Conservation (phyloP, 140 eudicot species). For the Cichorium intybus region DNA sequence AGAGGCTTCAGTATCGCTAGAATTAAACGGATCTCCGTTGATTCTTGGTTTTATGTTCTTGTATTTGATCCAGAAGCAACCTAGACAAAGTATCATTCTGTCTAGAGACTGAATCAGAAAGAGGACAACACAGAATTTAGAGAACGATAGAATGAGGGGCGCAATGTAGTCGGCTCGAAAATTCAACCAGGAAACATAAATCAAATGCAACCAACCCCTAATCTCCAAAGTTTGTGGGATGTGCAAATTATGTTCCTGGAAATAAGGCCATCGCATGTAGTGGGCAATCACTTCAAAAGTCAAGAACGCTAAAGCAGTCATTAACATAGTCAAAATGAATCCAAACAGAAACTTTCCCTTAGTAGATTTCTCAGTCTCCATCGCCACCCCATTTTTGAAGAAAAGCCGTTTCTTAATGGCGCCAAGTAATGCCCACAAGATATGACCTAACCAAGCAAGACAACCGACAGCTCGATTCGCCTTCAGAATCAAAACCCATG, state of each 20-base stretch:
- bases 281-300: not conserved
- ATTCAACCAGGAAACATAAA: not conserved
- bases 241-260: not conserved
- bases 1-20: not conserved
- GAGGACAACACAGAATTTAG: not conserved
- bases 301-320: not conserved
- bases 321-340: not conserved
- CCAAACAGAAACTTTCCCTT: not conserved
- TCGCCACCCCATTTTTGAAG: constrained; percentile 30
- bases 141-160: not conserved
- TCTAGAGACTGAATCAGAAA: not conserved
- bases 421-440: constrained; percentile 35
- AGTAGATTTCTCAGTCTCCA: constrained; percentile 34
- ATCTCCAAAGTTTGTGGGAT: not conserved
- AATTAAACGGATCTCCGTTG: not conserved
- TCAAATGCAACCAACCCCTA: not conserved
- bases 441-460: constrained; percentile 40
- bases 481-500: constrained; percentile 47
- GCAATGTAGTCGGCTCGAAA: not conserved
- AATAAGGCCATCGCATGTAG: not conserved
- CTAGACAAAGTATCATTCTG: not conserved
- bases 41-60: not conserved
- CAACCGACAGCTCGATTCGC: constrained; percentile 51
- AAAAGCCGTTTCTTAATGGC: constrained; percentile 39
- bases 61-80: not conserved